Evolutionary conservation across 1,284 basidiomycete genomes (phyloP).

Genomic region (Hypsizygus ulmarius): DNA sequence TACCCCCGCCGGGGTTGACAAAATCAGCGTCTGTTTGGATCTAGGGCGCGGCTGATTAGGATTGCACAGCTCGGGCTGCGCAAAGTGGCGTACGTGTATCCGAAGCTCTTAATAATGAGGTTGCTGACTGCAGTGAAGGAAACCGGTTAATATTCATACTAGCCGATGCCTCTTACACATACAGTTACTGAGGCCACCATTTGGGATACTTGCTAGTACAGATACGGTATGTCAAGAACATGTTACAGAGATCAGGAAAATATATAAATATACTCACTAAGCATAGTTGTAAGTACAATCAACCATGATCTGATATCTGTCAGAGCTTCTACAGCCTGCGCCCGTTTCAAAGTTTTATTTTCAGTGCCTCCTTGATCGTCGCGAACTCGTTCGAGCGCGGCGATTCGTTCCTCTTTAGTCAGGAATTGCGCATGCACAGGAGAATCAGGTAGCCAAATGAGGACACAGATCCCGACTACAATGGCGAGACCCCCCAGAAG

Average conservation of each 20-base stretch:
- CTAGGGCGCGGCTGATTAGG: conserved; percentile 27
- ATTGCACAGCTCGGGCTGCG: neutral
- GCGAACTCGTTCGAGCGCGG: conserved; percentile 65
- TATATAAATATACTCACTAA: conserved; percentile 41
- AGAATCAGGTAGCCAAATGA: conserved; percentile 66
- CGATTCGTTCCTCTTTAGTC: conserved; percentile 57
- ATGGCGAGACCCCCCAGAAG: conserved; percentile 62
- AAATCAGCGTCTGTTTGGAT: conserved; percentile 59
- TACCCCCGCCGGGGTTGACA: conserved; percentile 58
- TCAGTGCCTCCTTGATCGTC: conserved; percentile 64
- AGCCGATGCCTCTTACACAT: conserved; percentile 20
- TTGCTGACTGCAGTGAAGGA: conserved; percentile 46
- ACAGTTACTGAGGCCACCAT: conserved; percentile 66
- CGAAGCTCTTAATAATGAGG: conserved; percentile 61
- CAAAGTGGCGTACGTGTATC: conserved; percentile 50
- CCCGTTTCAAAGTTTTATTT: conserved; percentile 59
- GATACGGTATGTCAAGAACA: conserved; percentile 12
- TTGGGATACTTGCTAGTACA: conserved; percentile 55
- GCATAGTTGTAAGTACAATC: conserved; percentile 54
- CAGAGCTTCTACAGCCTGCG: conserved; percentile 58
- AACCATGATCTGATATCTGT: conserved; percentile 64
- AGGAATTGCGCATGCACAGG: conserved; percentile 60
- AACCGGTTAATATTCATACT: neutral
- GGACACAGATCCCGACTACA: conserved; percentile 52
- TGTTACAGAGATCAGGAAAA: neutral